These are phyloP conservation scores for Rhodotorula graminis DNA, from an alignment of 768 basidiomycete genomes.

Conservation along the genomic window DNA sequence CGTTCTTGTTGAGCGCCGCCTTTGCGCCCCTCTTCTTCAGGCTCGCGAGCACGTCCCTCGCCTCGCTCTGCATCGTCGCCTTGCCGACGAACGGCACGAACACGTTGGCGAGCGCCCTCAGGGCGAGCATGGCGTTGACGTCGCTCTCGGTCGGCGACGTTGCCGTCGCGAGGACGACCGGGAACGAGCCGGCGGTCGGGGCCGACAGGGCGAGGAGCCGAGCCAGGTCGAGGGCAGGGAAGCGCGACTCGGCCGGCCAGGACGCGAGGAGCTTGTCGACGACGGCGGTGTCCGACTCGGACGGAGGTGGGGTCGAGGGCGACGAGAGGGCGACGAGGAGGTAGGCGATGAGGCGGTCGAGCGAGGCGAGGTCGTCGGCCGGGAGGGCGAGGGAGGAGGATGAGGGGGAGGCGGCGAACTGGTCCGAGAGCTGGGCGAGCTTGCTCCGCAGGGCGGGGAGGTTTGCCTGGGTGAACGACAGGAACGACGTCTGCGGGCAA, in stretches of 20 bases:
- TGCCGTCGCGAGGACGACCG: conserved; percentile 52
- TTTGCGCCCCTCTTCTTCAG: conserved; percentile 55
- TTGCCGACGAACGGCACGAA: conserved; percentile 50
- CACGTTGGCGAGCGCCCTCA: conserved; percentile 74
- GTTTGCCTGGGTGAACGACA: conserved; percentile 80
- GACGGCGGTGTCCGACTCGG: conserved; percentile 21
- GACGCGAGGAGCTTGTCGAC: conserved; percentile 29
- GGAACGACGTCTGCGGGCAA: conserved; percentile 44
- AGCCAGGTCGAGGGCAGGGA: conserved; percentile 35
- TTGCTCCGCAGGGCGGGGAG: conserved; percentile 74
- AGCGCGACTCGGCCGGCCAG: conserved; percentile 28
- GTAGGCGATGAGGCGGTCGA: conserved; percentile 33
- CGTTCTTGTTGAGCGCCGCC: conserved; percentile 60
- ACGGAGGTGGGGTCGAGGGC: conserved; percentile 39
- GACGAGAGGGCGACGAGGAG: conserved; percentile 22
- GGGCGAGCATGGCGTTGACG: conserved; percentile 73
- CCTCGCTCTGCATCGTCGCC: conserved; percentile 36
- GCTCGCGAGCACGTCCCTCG: conserved; percentile 50
- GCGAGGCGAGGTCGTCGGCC: conserved; percentile 42
- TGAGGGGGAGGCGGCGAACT: conserved; percentile 61
- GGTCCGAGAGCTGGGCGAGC: conserved; percentile 57
- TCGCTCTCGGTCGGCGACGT: conserved; percentile 54
- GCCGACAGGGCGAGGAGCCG: conserved; percentile 68
- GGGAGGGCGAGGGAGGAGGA: conserved; percentile 30
- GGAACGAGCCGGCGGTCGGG: conserved; percentile 52